These are phyloP conservation scores for Gentiana macrophylla DNA, from an alignment of 257 asterid genomes.

Conservation along the genomic window DNA sequence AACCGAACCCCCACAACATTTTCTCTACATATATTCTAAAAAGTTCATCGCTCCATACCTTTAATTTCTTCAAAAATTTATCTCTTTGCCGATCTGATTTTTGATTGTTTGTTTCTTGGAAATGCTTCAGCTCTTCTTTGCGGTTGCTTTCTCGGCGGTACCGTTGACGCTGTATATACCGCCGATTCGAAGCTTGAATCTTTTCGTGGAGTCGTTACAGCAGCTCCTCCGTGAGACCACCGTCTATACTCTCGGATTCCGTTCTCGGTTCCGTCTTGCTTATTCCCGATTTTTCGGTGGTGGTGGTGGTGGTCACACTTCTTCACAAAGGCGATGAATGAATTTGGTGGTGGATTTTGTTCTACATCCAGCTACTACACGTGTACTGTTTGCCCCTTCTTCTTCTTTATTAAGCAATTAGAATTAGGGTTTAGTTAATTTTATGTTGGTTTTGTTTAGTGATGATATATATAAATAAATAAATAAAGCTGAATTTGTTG, in stretches of 20 bases:
- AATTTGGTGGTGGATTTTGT: too few relatives aligned
- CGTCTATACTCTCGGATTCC: slow-evolving; percentile 7
- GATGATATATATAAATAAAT: too few relatives aligned
- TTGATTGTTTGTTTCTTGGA: background rate
- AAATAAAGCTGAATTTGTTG: too few relatives aligned
- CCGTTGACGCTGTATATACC: slow-evolving; percentile 30
- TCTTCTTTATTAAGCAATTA: too few relatives aligned
- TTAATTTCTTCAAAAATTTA: background rate
- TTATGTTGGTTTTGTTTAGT: too few relatives aligned
- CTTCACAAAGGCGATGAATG: too few relatives aligned
- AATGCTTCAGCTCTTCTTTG: slow-evolving; percentile 27
- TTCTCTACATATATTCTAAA: too few relatives aligned
- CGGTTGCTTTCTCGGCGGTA: slow-evolving; percentile 28
- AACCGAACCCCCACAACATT: background rate
- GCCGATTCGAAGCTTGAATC: slow-evolving; percentile 25
- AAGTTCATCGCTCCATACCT: background rate
- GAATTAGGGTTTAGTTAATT: too few relatives aligned
- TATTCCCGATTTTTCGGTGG: slow-evolving; percentile 13
- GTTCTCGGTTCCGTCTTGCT: slow-evolving; percentile 19
- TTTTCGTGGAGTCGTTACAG: slow-evolving; percentile 25
- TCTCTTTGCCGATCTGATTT: too few relatives aligned
- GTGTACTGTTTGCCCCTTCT: too few relatives aligned
- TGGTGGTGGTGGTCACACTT: too few relatives aligned
- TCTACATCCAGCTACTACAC: too few relatives aligned
- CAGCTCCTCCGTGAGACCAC: slow-evolving; percentile 15